Base-by-base conservation (phyloP, 2,329 filamentous ascomycete genomes). In the Hypocreales sp. region DNA sequence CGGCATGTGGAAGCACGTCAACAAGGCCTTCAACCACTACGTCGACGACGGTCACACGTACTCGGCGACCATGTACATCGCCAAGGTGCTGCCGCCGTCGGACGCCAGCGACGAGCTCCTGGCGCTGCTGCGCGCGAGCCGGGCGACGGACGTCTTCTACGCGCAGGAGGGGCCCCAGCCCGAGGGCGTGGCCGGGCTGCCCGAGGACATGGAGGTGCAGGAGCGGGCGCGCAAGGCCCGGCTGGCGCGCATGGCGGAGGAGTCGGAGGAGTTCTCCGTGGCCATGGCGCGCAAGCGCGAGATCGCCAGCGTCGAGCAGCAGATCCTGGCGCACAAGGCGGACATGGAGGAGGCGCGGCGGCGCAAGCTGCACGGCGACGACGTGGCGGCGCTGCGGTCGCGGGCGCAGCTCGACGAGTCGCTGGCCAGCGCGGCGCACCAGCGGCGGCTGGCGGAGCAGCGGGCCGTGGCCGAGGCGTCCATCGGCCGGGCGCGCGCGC, bases 1-100 rank as follows among this genome's bases (percentile, higher is more conserved):
- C 1, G 70, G 66, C 23, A 61, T 77, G 50, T 78, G 72, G 71
- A 71, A 72, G 40, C 52, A 65, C 18, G 51, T 78, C 39, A 78
- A 78, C 48, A 62, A 68, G 33, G 53, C 64, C 0, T 68, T 61
- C 39, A 71, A 73, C 36, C 51, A 60, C 33, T 71, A 60, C 46
- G 63, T 48, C 2, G 54, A 64, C 22, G 61, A 61, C 15, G 56
- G 53, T 5, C 60, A 61, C 37, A 68, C 63, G 2, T 79, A 75
- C 46, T 79, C 73, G 0, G 66, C 73, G 0, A 69, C 72, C 4
- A 73, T 71, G 52, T 79, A 78, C 41, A 57, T 73, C 13, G 39
- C 46, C 20, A 62, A 60, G 23, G 43, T 68, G 1, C 37, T 69
- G 5, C 43, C 49, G 1, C 41, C 51, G 5, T 51, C 53, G 2